Evolutionary conservation across 140 eudicot species (phyloP).

Genomic region (Flaveria floridana): DNA sequence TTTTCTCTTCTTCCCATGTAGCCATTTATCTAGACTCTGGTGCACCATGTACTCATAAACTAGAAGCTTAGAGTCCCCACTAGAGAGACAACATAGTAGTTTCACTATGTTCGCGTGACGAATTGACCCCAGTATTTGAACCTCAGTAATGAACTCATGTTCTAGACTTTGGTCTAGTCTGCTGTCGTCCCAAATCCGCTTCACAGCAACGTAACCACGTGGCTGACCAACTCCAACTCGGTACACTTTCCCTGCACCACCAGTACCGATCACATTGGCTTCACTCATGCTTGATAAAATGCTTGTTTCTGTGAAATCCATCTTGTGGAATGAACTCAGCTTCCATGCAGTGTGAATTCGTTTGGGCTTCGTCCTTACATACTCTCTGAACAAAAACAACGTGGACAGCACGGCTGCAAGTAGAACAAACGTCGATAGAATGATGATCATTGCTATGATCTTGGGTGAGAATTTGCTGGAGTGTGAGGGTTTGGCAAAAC

Average conservation of each 20-base stretch:
- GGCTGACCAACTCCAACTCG: slow-evolving; percentile 37
- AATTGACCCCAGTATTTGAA: slow-evolving; percentile 57
- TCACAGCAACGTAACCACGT: slow-evolving; percentile 58
- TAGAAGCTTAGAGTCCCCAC: slow-evolving; percentile 57
- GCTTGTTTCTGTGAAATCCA: slow-evolving; percentile 68
- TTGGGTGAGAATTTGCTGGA: slow-evolving; percentile 42
- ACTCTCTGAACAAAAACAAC: slow-evolving; percentile 39
- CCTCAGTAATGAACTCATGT: slow-evolving; percentile 67
- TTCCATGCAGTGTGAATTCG: slow-evolving; percentile 49
- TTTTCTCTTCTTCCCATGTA: slow-evolving; percentile 53
- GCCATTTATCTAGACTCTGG: slow-evolving; percentile 72
- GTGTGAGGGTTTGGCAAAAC: slow-evolving; percentile 32
- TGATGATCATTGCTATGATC: slow-evolving; percentile 45
- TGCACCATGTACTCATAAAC: slow-evolving; percentile 84
- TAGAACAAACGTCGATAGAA: slow-evolving; percentile 42
- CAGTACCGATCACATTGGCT: slow-evolving; percentile 61
- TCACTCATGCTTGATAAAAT: slow-evolving; percentile 60
- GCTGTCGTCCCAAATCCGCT: slow-evolving; percentile 47
- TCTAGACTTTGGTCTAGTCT: slow-evolving; percentile 43
- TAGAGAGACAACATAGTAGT: slow-evolving; percentile 63
- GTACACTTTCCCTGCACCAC: slow-evolving; percentile 80
- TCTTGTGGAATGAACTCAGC: slow-evolving; percentile 63
- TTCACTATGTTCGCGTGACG: slow-evolving; percentile 77
- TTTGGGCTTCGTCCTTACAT: slow-evolving; percentile 39
- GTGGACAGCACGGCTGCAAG: slow-evolving; percentile 34